phyloP scores from a whole-genome alignment of 2,329 filamentous ascomycete species.

The Ophiostoma tasmaniense region DNA sequence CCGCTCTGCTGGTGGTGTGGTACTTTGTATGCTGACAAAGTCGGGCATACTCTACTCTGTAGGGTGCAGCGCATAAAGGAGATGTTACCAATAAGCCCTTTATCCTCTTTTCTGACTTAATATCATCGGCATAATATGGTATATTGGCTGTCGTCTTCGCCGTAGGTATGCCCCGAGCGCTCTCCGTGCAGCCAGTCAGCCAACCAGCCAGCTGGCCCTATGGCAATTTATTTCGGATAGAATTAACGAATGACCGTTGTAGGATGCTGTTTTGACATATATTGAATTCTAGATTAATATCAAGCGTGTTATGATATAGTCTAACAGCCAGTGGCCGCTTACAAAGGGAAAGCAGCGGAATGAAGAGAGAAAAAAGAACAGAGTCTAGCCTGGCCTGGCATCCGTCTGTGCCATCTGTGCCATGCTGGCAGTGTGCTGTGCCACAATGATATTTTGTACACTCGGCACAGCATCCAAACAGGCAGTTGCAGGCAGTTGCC shows the following conservation, averaged over 20 bases:
- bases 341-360: background rate
- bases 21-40: background rate
- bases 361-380: background rate
- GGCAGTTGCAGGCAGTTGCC: background rate
- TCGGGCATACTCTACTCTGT: too few relatives aligned
- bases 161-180: background rate
- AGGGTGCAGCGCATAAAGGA: background rate
- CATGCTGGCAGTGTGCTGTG: slow-evolving; percentile 3
- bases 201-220: background rate
- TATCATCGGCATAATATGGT: background rate
- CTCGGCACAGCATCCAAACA: background rate
- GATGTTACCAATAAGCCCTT: background rate
- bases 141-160: background rate
- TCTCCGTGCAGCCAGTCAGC: background rate
- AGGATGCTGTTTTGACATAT: background rate
- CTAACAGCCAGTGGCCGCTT: background rate
- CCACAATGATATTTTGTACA: background rate
- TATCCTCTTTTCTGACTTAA: background rate
- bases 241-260: background rate
- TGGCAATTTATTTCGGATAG: background rate
- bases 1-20: background rate
- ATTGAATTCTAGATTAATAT: background rate
- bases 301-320: background rate
- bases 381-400: background rate
- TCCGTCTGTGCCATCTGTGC: background rate